Base-by-base conservation (phyloP, 257 asterid genomes). In the Scutellaria baicalensis region DNA sequence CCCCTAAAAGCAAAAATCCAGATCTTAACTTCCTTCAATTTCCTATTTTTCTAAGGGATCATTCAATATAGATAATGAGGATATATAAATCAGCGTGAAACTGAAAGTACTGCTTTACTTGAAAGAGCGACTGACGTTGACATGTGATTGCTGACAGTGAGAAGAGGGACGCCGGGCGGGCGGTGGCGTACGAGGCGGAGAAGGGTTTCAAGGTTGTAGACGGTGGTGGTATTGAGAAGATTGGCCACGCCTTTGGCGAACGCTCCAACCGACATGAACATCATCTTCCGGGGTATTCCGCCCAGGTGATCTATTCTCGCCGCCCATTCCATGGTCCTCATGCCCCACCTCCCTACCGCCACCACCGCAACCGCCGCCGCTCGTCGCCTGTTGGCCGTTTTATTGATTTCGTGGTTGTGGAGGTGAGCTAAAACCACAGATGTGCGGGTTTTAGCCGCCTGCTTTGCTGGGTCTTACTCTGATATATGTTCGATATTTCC, bases 131-230 rank as follows among this genome's bases (percentile, higher is more conserved):
- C 97, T 83, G 82, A 94, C 98, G 98, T 91, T 82, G 99, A 94
- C 98, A 91, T 88, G 79, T 91, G 99, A 72, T 94, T 94, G 87
- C 98, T 91, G 81, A 94, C 95, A 35, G 99, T 94, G 75, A 94
- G 70, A 44, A 94, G 96, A 74, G 99, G 99, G n/a, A 89, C 85
- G 10, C 89, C 87, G 3, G 92, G 81, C 70, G 97, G 96, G 11
- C 99, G 97, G 81, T 81, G 80, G 17, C 86, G 88, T 79, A 88
- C 97, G 12, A 81, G 95, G 48, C 78, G 87, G 74, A 86, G 85
- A 69, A 94, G 99, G 72, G 96, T 88, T 51, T 88, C 95, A 70
- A 76, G 70, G 75, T 94, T 94, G 84, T 83, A 64, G 50, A 89
- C 96, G 14, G 89, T 82, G 76, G 97, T 89, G 58, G 82, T 88